Evolutionary conservation across 2,329 filamentous ascomycete genomes (phyloP).

Genomic region (Colletotrichum horii): DNA sequence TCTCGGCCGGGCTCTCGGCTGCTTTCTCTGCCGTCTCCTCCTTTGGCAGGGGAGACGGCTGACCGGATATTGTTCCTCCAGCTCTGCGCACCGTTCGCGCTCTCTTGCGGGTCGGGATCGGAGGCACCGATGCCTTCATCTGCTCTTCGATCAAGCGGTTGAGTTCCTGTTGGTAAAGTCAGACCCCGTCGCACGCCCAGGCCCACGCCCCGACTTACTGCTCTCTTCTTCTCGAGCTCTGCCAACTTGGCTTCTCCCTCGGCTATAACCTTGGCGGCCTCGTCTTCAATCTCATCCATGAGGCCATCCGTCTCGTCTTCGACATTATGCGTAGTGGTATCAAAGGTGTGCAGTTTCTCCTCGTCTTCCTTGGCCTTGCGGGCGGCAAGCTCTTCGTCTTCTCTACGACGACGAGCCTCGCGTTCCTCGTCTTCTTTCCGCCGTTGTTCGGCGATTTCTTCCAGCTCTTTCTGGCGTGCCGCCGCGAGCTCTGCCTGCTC

Average conservation of each 20-base stretch:
- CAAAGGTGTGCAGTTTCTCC: constrained; percentile 31
- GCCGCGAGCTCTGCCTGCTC: constrained; percentile 33
- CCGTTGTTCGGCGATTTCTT: constrained; percentile 38
- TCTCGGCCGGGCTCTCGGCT: not conserved
- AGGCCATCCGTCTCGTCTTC: constrained; percentile 40
- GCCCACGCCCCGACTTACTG: constrained; percentile 16
- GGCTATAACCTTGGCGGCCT: constrained; percentile 30
- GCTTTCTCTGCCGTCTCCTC: not conserved
- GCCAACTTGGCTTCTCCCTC: constrained; percentile 36
- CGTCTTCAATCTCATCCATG: constrained; percentile 39
- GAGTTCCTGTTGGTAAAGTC: constrained; percentile 36
- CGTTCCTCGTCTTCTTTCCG: constrained; percentile 47
- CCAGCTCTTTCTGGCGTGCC: constrained; percentile 33
- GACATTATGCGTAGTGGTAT: constrained; percentile 32
- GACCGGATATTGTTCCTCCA: not conserved
- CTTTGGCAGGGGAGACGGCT: constrained; percentile 2
- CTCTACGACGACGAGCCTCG: constrained; percentile 35
- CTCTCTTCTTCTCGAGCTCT: constrained; percentile 38
- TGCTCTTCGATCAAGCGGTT: constrained; percentile 48
- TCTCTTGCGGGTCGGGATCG: constrained; percentile 26
- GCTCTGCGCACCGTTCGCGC: constrained; percentile 4
- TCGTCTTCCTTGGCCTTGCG: constrained; percentile 34
- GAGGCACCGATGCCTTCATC: constrained; percentile 36
- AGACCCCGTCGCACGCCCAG: not conserved
- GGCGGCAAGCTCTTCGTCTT: constrained; percentile 39